These are phyloP conservation scores for Vicia sativa DNA, from an alignment of 306 rosid genomes.

Conservation along the genomic window DNA sequence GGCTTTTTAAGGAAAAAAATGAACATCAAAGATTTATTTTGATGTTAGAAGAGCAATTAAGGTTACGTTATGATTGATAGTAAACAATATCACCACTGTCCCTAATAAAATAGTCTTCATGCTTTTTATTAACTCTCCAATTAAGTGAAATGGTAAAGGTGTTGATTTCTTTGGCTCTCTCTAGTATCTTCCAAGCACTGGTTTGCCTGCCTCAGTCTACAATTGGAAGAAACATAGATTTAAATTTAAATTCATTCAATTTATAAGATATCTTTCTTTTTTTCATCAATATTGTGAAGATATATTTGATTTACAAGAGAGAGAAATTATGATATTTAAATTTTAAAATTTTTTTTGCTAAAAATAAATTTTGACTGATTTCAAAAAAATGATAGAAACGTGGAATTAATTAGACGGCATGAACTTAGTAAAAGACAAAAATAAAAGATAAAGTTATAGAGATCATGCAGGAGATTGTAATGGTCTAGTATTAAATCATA, in stretches of 20 bases:
- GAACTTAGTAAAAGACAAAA: too few species aligned
- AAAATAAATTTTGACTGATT: too few species aligned
- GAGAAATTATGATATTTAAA: too few species aligned
- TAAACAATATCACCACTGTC: conserved; percentile 84
- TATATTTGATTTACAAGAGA: too few species aligned
- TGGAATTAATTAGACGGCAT: too few species aligned
- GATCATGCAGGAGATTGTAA: too few species aligned
- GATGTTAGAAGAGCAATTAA: conserved; percentile 44
- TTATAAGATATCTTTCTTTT: not conserved
- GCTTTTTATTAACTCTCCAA: conserved; percentile 76
- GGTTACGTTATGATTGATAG: conserved; percentile 71
- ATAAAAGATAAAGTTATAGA: too few species aligned
- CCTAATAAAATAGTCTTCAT: conserved; percentile 81
- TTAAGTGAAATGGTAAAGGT: conserved; percentile 74
- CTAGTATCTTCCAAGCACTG: conserved; percentile 80
- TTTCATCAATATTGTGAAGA: too few species aligned
- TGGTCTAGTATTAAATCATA: too few species aligned
- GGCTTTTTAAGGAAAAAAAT: conserved; percentile 25
- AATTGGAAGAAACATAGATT: conserved; percentile 9
- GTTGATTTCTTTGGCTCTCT: conserved; percentile 74
- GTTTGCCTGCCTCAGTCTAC: conserved; percentile 87
- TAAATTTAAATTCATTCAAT: conserved; percentile 3
- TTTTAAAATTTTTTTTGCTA: too few species aligned
- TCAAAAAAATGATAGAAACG: too few species aligned
- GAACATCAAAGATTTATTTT: conserved; percentile 23